These are phyloP conservation scores for Auricularia auricula-judae DNA, from an alignment of 768 basidiomycete species.

Conservation along the genomic window DNA sequence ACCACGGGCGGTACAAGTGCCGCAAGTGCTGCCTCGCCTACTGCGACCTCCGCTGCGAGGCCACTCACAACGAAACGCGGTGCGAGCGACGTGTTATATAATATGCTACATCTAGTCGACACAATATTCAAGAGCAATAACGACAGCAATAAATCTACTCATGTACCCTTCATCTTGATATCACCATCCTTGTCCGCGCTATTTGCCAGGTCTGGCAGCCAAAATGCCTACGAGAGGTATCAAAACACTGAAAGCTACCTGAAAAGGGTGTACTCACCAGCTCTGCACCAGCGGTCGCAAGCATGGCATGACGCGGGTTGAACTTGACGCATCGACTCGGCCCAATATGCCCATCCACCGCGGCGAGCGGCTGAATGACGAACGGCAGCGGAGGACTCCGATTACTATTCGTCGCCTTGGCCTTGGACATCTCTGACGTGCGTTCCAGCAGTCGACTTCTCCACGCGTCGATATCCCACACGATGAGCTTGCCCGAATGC, in stretches of 20 bases:
- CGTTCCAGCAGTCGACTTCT: not conserved
- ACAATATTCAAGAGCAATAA: not conserved
- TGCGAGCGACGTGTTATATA: constrained; percentile 65
- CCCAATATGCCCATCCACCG: constrained; percentile 71
- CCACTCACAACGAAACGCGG: constrained; percentile 66
- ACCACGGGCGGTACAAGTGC: constrained; percentile 73
- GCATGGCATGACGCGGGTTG: constrained; percentile 84
- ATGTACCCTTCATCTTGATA: constrained; percentile 39
- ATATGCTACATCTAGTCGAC: constrained; percentile 2
- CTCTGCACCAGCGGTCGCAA: constrained; percentile 74
- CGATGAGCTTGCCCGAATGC: constrained; percentile 68
- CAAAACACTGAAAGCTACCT: constrained; percentile 3
- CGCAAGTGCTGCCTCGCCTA: constrained; percentile 65
- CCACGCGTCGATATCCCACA: constrained; percentile 71
- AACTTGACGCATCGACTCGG: constrained; percentile 80
- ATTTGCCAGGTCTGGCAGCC: constrained; percentile 55
- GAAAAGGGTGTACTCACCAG: constrained; percentile 41
- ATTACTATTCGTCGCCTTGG: constrained; percentile 5
- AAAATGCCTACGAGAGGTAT: constrained; percentile 36
- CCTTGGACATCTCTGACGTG: constrained; percentile 21
- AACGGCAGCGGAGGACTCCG: constrained; percentile 27
- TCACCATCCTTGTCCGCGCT: constrained; percentile 62
- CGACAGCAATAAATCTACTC: not conserved
- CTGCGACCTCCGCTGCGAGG: constrained; percentile 63
- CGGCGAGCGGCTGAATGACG: constrained; percentile 37